Conservation (phyloP, 2,329 filamentous ascomycete species). For the Ploettnerulaceae sp. region DNA sequence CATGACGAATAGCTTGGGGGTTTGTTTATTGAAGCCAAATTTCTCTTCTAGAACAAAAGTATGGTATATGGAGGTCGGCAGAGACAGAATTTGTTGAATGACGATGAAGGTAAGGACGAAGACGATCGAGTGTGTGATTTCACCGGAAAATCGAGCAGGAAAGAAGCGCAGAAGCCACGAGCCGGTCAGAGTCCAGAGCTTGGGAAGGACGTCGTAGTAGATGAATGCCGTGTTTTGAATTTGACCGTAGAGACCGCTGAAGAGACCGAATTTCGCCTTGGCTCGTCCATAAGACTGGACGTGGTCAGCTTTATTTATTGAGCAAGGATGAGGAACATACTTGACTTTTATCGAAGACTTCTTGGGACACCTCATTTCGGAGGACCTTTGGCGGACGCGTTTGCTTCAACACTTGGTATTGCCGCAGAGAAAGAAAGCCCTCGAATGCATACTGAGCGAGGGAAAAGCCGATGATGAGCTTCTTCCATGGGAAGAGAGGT, state of each 20-base stretch:
- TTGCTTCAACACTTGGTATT: conserved; percentile 80
- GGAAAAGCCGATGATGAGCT: conserved; percentile 89
- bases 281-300: conserved; percentile 80
- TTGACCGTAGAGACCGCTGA: conserved; percentile 78
- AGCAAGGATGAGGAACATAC: conserved; percentile 36
- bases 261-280: conserved; percentile 84
- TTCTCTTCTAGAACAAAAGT: conserved; percentile 95
- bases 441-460: conserved; percentile 88
- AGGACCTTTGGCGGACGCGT: conserved; percentile 81
- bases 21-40: conserved; percentile 99
- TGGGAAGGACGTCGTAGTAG: conserved; percentile 84
- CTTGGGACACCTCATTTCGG: conserved; percentile 78
- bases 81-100: conserved; percentile 70
- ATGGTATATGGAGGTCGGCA: conserved; percentile 84
- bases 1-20: conserved; percentile 76
- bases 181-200: conserved; percentile 82
- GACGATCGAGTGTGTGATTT: conserved; percentile 88
- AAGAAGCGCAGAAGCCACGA: conserved; percentile 67
- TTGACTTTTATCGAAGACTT: conserved; percentile 92
- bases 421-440: conserved; percentile 80
- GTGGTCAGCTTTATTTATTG: conserved; percentile 14
- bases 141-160: conserved; percentile 75
- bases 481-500: conserved; percentile 95
- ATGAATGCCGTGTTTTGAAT: conserved; percentile 86
- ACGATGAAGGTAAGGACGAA: conserved; percentile 87